These are phyloP conservation scores for Chionographis japonica DNA, from an alignment of 106 monocot species.

Conservation along the genomic window DNA sequence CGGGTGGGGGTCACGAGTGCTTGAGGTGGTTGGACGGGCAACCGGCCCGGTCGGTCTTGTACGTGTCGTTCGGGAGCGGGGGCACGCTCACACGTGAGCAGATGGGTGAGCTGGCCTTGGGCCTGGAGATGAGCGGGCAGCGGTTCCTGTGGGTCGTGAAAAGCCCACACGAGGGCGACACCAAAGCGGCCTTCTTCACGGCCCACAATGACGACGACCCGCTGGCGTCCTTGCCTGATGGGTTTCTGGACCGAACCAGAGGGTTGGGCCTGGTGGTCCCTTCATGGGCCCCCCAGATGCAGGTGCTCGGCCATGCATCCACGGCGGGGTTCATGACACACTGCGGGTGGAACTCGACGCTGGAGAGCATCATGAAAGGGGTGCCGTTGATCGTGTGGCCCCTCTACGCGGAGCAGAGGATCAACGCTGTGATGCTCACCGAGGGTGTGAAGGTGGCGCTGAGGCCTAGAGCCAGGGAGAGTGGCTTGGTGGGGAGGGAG, in stretches of 20 bases:
- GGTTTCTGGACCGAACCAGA: slow-evolving; percentile 23
- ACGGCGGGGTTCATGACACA: slow-evolving; percentile 16
- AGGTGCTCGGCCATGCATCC: neutral
- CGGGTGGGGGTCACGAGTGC: slow-evolving; percentile 9
- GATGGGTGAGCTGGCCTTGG: slow-evolving; percentile 38
- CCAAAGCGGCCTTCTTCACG: no score
- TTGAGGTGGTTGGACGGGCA: slow-evolving; percentile 52
- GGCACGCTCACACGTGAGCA: slow-evolving; percentile 45
- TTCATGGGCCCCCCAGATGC: no score
- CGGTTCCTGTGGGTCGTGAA: slow-evolving; percentile 62
- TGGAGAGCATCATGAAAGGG: slow-evolving; percentile 23
- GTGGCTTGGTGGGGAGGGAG: neutral
- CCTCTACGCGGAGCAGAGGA: neutral
- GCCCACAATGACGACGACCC: slow-evolving; percentile 9
- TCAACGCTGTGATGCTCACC: neutral
- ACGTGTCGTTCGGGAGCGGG: slow-evolving; percentile 57
- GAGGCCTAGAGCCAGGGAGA: neutral
- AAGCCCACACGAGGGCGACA: neutral
- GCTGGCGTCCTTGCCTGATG: slow-evolving; percentile 36
- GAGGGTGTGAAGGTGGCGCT: slow-evolving; percentile 6
- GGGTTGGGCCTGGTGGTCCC: no score
- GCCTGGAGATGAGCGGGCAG: slow-evolving; percentile 43
- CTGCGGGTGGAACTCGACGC: slow-evolving; percentile 80
- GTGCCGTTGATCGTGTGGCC: neutral
- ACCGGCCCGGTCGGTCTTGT: slow-evolving; percentile 44